Evolutionary conservation across 768 basidiomycete genomes (phyloP).

Genomic region (Russula virescens): DNA sequence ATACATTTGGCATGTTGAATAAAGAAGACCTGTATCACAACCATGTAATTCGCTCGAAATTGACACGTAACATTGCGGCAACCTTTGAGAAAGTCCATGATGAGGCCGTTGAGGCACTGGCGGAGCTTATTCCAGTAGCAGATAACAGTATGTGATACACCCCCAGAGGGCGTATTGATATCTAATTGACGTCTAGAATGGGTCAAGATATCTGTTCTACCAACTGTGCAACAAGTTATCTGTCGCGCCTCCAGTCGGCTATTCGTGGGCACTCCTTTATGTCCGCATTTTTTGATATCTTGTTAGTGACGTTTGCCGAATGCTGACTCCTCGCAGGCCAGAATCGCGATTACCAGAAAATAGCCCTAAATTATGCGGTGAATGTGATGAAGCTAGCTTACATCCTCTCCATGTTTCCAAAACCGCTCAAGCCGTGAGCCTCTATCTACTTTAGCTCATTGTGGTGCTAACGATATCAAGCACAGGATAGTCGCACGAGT

Average conservation of each 20-base stretch:
- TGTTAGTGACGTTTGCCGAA: neutral
- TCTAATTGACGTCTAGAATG: neutral
- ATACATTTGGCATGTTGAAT: neutral
- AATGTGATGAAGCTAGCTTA: neutral
- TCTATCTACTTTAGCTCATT: neutral
- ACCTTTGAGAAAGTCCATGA: neutral
- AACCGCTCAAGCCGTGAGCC: neutral
- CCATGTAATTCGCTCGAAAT: neutral
- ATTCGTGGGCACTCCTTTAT: neutral
- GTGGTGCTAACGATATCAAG: neutral
- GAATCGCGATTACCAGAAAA: neutral
- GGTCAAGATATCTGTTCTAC: neutral
- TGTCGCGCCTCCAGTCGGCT: neutral
- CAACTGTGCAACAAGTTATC: neutral
- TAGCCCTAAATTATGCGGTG: neutral
- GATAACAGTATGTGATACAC: neutral
- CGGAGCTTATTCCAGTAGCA: neutral
- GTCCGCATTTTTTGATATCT: neutral
- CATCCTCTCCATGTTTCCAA: neutral
- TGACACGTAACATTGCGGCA: neutral
- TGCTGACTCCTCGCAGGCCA: neutral
- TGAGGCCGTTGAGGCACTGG: neutral
- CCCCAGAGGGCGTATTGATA: neutral
- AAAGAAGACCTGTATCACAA: neutral
- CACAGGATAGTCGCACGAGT: neutral